A percentile compares a stretch with the other conserved stretches of the same genome.
Conservation (phyloP, 495 filamentous ascomycete genomes). For the Cercophora scortea region DNA sequence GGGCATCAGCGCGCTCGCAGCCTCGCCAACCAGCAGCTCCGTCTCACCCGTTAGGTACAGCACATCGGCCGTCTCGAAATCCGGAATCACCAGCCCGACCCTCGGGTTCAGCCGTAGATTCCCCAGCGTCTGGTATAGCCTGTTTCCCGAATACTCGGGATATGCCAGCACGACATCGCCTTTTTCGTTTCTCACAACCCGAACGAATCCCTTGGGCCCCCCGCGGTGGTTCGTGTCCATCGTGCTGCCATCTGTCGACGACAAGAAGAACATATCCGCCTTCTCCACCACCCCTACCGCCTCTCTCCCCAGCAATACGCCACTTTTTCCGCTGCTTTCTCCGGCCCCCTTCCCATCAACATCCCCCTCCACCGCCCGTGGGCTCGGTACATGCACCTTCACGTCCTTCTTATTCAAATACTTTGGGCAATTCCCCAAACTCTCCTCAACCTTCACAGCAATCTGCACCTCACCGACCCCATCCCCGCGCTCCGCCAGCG, state of each 20-base stretch:
- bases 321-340: conserved; percentile 44
- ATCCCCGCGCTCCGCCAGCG: conserved; percentile 25
- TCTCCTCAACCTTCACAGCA: conserved; percentile 57
- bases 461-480: conserved; percentile 45
- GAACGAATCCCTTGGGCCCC: conserved; percentile 64
- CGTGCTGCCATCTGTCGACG: conserved; percentile 52
- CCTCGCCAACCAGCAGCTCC: conserved; percentile 53
- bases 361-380: conserved; percentile 39
- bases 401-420: conserved; percentile 70
- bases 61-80: conserved; percentile 61
- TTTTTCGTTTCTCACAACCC: conserved; percentile 48
- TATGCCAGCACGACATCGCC: conserved; percentile 50
- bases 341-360: conserved; percentile 44
- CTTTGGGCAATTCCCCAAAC: conserved; percentile 75
- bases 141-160: conserved; percentile 76
- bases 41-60: conserved; percentile 62
- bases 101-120: conserved; percentile 59
- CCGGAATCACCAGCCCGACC: conserved; percentile 58
- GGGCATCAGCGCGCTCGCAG: conserved; percentile 52
- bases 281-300: conserved; percentile 53
- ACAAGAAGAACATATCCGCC: conserved; percentile 72
- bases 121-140: conserved; percentile 73
- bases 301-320: conserved; percentile 25
- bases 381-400: conserved; percentile 40
- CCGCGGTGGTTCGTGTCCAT: conserved; percentile 88